Evolutionary conservation across 108 stramenopile species (phyloP).

Genomic region (Cyclotella baltica): DNA sequence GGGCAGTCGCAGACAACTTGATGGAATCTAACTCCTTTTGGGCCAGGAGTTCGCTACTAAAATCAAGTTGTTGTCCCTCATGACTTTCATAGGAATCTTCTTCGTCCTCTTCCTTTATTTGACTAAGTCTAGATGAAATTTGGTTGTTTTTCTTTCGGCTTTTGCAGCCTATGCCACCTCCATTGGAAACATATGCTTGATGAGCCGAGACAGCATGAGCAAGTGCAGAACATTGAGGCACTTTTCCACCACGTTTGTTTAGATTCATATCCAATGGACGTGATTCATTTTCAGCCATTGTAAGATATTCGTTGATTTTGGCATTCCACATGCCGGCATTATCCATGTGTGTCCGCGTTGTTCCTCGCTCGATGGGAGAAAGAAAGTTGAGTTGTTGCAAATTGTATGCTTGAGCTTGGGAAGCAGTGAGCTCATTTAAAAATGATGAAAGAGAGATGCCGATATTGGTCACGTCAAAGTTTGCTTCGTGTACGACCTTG

Average conservation of each 20-base stretch:
- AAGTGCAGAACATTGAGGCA: constrained; percentile 25
- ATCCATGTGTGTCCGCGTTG: constrained; percentile 5
- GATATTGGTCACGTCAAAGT: constrained; percentile 34
- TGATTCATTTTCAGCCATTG: constrained; percentile 19
- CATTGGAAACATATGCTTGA: constrained; percentile 51
- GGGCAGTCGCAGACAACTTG: constrained; percentile 27
- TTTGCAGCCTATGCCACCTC: constrained; percentile 24
- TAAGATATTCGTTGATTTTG: constrained; percentile 31
- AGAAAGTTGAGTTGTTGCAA: constrained; percentile 8
- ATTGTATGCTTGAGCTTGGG: constrained; percentile 13
- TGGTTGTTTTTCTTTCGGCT: background rate
- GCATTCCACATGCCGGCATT: constrained; percentile 36
- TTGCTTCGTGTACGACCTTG: constrained; percentile 33
- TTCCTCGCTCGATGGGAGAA: background rate
- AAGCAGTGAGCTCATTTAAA: constrained; percentile 35
- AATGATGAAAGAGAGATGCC: constrained; percentile 38
- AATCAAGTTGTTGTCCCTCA: background rate
- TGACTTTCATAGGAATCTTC: background rate
- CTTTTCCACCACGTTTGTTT: constrained; percentile 9
- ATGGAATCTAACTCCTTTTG: constrained; percentile 42
- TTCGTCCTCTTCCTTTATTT: constrained; percentile 23
- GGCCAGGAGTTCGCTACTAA: background rate
- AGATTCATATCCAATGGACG: constrained; percentile 14
- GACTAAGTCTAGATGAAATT: background rate
- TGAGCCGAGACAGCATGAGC: constrained; percentile 33